Conservation (phyloP, 2,329 filamentous ascomycete species). For the Alternaria infectoria region DNA sequence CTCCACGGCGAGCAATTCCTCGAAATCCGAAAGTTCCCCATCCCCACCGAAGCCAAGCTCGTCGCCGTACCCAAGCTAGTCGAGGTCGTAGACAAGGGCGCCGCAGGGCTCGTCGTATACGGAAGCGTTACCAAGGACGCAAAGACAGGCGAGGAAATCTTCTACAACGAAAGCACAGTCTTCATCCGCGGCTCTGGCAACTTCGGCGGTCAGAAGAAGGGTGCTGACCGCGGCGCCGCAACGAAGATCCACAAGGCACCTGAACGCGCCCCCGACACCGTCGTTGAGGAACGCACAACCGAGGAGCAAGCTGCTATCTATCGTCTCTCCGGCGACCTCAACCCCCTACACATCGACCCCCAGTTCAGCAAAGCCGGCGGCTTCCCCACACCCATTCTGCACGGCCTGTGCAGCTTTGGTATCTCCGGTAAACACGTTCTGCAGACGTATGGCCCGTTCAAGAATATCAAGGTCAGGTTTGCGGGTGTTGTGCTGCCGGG, state of each 20-base stretch:
- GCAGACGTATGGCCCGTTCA: constrained; percentile 79
- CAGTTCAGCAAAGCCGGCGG: constrained; percentile 93
- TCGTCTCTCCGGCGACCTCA: constrained; percentile 90
- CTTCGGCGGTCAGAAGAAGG: constrained; percentile 84
- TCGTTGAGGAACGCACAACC: constrained; percentile 84
- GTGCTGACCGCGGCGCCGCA: constrained; percentile 76
- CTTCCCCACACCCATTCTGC: constrained; percentile 92
- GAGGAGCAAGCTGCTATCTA: constrained; percentile 94
- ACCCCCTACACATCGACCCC: constrained; percentile 95
- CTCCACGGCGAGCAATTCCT: constrained; percentile 99
- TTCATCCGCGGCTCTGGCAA: constrained; percentile 92
- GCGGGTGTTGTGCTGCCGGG: constrained; percentile 85
- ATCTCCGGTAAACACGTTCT: constrained; percentile 90
- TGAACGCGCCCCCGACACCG: constrained; percentile 75
- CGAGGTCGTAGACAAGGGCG: constrained; percentile 96
- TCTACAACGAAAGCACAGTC: constrained; percentile 95
- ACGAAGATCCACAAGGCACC: constrained; percentile 83
- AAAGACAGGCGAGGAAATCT: constrained; percentile 84
- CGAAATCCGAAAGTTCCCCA: constrained; percentile 88
- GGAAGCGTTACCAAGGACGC: constrained; percentile 85
- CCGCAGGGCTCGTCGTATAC: constrained; percentile 80
- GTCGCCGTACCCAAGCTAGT: constrained; percentile 80
- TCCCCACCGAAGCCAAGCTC: constrained; percentile 82
- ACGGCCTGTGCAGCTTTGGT: constrained; percentile 96
- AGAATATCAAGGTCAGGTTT: constrained; percentile 93